Percentiles rank a stretch among this genome's conserved stretches.
Evolutionary conservation across 139 green algal genomes (phyloP).

Genomic region (Micromonas commoda): DNA sequence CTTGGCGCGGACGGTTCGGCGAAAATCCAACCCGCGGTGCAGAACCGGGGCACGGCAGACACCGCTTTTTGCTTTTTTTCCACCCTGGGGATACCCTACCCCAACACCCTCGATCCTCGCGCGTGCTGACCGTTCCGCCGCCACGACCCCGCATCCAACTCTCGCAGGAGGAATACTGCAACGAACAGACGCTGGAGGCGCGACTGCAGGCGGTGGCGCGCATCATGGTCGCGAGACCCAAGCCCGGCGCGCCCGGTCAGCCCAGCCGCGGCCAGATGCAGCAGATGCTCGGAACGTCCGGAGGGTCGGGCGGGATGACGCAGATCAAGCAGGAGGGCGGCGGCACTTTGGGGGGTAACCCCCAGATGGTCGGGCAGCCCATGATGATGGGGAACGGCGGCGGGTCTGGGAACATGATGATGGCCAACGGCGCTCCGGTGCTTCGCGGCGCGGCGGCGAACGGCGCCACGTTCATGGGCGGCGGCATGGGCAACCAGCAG

Average conservation of each 20-base stretch:
- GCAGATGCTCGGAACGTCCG: background rate
- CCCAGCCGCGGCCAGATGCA: background rate
- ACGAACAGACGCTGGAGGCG: constrained; percentile 68
- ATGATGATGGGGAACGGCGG: too few species aligned
- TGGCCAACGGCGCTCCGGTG: constrained; percentile 11
- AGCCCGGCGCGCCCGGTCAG: background rate
- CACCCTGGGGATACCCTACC: too few species aligned
- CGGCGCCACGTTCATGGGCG: background rate
- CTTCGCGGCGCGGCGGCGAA: background rate
- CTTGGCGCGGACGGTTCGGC: too few species aligned
- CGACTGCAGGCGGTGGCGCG: constrained; percentile 72
- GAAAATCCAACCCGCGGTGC: too few species aligned
- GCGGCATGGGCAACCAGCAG: too few species aligned
- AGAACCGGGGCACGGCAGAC: too few species aligned
- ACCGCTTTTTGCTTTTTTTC: too few species aligned
- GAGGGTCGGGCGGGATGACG: too few species aligned
- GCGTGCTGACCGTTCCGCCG: too few species aligned
- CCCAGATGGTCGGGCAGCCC: too few species aligned
- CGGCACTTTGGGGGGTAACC: background rate
- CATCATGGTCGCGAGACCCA: constrained; percentile 42
- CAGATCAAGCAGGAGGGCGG: background rate
- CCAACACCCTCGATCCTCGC: too few species aligned
- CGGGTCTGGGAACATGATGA: background rate
- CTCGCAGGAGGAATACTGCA: constrained; percentile 82
- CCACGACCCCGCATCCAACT: too few species aligned